Evolutionary conservation across 768 basidiomycete genomes (phyloP), one percentile per base, ranked within the genome.

Genomic region (Terana coerulea): DNA sequence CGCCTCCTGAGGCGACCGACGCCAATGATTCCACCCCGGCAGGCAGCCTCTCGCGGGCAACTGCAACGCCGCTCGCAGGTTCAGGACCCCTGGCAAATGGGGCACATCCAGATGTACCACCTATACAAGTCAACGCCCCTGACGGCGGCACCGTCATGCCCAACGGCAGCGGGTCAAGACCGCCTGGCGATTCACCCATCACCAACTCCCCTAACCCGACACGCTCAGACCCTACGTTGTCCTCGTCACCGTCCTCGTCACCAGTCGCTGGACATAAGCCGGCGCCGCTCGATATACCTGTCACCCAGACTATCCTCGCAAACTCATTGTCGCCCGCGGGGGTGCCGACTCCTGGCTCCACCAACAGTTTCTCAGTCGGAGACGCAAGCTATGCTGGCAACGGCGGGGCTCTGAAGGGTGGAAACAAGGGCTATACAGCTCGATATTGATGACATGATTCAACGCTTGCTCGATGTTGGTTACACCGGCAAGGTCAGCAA

Each of bases 401-500:
- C 54, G 63, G 65, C 40, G n/a, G n/a, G n/a, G 75, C 66, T 46
- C 63, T 71, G 57, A 84, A 81, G 68, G 80, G 79, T 58, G n/a
- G 85, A 81, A 68, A 80, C 79, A 49, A 84, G 77, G 69, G 72
- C 75, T 53, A 83, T 78, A 64, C 83, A 80, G 40, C 76, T 98
- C 60, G 97, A 99, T 69, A 83, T 98, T 51, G 95, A 98, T 70
- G 95, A 98, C 69, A 97, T 98, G 90, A 98, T 99, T 64, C 86
- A 89, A 64, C 84, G 95, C 45, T 79, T 99, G 40, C 76, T 99
- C 58, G 95, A 98, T 61, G 93, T 97, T 6, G 97, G 95, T 3
- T 99, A 98, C 68, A 91, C 90, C 5, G 95, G 95, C 67, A 99
- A 98, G 80, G 90, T 98, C 59, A 92, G 88, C 76, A 98, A 97